Evolutionary conservation across 768 basidiomycete species (phyloP).

Genomic region (Boletellus ananiceps): DNA sequence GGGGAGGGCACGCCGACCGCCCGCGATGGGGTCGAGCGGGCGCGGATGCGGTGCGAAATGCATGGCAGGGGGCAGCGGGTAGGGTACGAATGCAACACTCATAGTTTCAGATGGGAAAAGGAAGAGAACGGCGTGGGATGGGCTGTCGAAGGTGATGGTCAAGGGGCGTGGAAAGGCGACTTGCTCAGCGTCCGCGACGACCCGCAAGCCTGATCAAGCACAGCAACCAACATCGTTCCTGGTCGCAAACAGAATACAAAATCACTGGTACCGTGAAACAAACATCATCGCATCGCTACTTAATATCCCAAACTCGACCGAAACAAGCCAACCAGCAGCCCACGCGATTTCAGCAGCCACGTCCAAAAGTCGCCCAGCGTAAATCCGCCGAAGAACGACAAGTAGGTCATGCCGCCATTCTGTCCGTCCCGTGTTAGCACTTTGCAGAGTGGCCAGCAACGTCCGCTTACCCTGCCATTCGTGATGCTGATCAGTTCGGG

Average conservation of each 20-base stretch:
- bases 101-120: background rate
- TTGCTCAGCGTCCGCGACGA: background rate
- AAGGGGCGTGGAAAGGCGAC: slow-evolving; percentile 11
- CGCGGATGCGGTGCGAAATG: slow-evolving; percentile 17
- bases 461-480: slow-evolving; percentile 45
- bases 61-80: slow-evolving; percentile 21
- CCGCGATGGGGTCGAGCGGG: slow-evolving; percentile 16
- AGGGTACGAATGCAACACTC: slow-evolving; percentile 11
- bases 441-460: background rate
- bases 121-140: slow-evolving; percentile 8
- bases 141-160: slow-evolving; percentile 1
- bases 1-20: slow-evolving; percentile 31
- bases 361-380: slow-evolving; percentile 43
- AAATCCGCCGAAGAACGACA: slow-evolving; percentile 42
- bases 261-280: slow-evolving; percentile 15
- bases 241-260: slow-evolving; percentile 1
- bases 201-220: background rate
- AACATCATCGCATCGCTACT: background rate
- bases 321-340: slow-evolving; percentile 25
- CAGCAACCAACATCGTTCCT: slow-evolving; percentile 1
- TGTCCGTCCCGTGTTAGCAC: slow-evolving; percentile 16
- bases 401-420: slow-evolving; percentile 38
- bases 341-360: slow-evolving; percentile 37
- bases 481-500: slow-evolving; percentile 52
- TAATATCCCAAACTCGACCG: slow-evolving; percentile 28